phyloP scores from a whole-genome alignment of 2,329 filamentous ascomycete species.

The Paramyrothecium sp. region DNA sequence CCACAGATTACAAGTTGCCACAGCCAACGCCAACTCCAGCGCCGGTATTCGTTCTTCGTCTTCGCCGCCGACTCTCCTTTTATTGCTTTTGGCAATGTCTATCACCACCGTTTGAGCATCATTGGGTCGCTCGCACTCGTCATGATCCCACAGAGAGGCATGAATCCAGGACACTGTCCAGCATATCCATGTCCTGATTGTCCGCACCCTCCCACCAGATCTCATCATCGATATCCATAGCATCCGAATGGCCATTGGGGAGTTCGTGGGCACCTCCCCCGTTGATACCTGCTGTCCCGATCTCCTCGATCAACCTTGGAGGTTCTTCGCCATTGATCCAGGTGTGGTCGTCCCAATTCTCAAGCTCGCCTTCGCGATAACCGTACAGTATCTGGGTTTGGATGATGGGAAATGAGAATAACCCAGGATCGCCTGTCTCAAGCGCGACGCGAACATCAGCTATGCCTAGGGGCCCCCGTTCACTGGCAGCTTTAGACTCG shows the following conservation, averaged over 20 bases:
- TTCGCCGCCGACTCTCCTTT: neutral
- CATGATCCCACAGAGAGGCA: slow-evolving; percentile 47
- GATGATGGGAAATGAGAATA: slow-evolving; percentile 76
- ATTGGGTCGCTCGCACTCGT: neutral
- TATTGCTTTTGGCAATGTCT: no score
- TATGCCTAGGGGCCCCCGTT: slow-evolving; percentile 71
- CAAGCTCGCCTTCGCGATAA: slow-evolving; percentile 75
- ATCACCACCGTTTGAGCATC: no score
- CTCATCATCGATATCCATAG: slow-evolving; percentile 61
- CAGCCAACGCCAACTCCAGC: neutral
- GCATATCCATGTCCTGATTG: slow-evolving; percentile 44
- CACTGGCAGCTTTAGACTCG: slow-evolving; percentile 73
- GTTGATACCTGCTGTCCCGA: slow-evolving; percentile 29
- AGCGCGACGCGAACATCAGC: slow-evolving; percentile 76
- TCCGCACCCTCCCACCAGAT: slow-evolving; percentile 63
- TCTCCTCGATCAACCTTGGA: slow-evolving; percentile 18
- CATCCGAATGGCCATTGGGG: slow-evolving; percentile 50
- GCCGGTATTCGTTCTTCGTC: neutral
- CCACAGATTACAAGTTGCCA: neutral
- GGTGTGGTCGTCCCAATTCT: slow-evolving; percentile 62
- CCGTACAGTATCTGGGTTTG: slow-evolving; percentile 67
- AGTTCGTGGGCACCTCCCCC: slow-evolving; percentile 33
- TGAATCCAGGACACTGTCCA: slow-evolving; percentile 58
- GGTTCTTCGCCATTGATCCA: slow-evolving; percentile 42
- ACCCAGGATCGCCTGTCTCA: slow-evolving; percentile 71